Evolutionary conservation across 495 filamentous ascomycete genomes (phyloP), one percentile per base, ranked within the genome.

Genomic region (Hypoxylon intermedium): DNA sequence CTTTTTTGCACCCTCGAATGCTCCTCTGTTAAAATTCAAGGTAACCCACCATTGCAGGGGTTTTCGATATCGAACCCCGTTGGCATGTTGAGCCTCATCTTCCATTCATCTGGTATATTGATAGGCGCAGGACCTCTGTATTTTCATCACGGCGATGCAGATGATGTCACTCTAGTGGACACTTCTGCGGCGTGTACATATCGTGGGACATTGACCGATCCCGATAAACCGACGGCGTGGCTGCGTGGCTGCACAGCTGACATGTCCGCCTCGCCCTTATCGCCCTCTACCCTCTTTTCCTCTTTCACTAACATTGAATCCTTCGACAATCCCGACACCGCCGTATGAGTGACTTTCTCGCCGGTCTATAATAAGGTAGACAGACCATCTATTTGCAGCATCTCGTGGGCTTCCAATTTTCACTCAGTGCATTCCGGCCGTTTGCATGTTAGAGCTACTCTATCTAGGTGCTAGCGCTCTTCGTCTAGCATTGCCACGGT

Each of bases 371-470:
- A 6, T 18, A 38, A 26, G 24, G 3, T 26, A 26, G 24, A 18
- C 36, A 38, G 24, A 18, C 36, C 15, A 16, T 38, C 18, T 38
- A 12, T 18, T 28, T 44, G n/a, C 41, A 44, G 9, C 41, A 44
- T 26, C 20, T 44, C 23, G 41, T 26, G 41, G 28, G 21, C n/a
- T 28, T 15, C 21, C 41, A 15, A 28, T 12, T 28, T n/a, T 44
- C 36, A 28, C 15, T 13, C 6, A 16, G 12, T 23, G 26, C 11
- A 13, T 23, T 15, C 13, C 28, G 20, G 2, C 23, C 6, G 23
- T 1, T 38, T 64, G 30, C 15, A 64, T 64, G 60, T 44, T 15
- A 64, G n/a, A n/a, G n/a, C n/a, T n/a, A n/a, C n/a, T n/a, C n/a
- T n/a, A n/a, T n/a, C n/a, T n/a, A n/a, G n/a, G 21, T 37, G 43